A percentile compares a stretch with the other conserved stretches of the same genome.
These are phyloP conservation scores for Penicillium crystallinum DNA, from an alignment of 495 filamentous ascomycete species.

Conservation along the genomic window DNA sequence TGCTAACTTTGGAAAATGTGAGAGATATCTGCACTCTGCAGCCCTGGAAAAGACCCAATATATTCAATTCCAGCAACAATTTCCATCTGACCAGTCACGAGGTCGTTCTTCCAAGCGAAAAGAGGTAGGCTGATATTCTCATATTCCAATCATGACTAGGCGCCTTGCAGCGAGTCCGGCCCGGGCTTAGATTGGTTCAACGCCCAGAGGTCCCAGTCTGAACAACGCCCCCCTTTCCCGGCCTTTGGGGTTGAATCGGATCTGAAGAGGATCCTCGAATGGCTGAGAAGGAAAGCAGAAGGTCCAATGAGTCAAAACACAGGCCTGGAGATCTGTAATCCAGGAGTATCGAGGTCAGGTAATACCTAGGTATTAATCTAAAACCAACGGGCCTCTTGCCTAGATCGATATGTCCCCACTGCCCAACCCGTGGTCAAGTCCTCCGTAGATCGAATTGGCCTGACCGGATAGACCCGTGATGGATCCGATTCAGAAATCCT, in stretches of 20 bases:
- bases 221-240: constrained; percentile 12
- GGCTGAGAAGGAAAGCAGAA: no score
- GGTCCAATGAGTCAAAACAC: no score
- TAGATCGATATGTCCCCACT: constrained; percentile 28
- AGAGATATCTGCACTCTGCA: no score
- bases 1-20: no score
- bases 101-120: neutral
- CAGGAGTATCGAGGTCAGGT: no score
- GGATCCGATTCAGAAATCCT: constrained; percentile 28
- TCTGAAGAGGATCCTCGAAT: no score
- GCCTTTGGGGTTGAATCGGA: no score
- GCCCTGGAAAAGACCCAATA: constrained; percentile 14
- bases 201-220: constrained; percentile 6
- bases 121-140: constrained; percentile 12
- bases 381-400: no score
- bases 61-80: neutral
- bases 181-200: constrained; percentile 12
- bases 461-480: constrained; percentile 32
- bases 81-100: constrained; percentile 10
- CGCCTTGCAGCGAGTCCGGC: constrained; percentile 21
- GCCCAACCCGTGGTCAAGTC: constrained; percentile 17
- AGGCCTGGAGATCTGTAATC: no score
- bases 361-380: neutral
- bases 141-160: constrained; percentile 30
- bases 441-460: constrained; percentile 26